These are phyloP conservation scores for Oryza coarctata DNA, from an alignment of 176 grass and related monocot genomes.

Conservation along the genomic window DNA sequence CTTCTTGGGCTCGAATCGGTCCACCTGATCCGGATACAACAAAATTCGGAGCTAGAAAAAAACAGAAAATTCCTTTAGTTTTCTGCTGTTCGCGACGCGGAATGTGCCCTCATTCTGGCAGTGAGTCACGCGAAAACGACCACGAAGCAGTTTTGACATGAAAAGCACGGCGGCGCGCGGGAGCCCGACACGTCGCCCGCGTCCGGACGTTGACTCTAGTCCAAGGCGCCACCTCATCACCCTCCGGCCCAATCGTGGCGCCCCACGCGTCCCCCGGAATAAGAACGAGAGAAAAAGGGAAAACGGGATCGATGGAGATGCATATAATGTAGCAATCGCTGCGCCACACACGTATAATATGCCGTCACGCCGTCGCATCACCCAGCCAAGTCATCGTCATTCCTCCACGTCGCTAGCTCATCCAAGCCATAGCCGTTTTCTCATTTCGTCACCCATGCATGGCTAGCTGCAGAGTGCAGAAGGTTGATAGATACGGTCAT, in stretches of 20 bases:
- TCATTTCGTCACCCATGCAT: no score
- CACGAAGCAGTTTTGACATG: conserved; percentile 30
- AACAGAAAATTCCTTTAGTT: background rate
- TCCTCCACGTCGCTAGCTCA: no score
- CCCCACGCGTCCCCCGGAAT: background rate
- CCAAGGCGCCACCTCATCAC: conserved; percentile 23
- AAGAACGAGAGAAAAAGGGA: background rate
- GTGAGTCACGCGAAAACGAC: conserved; percentile 36
- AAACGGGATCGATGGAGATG: no score
- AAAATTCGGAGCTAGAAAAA: background rate
- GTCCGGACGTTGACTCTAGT: background rate
- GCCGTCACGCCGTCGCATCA: no score
- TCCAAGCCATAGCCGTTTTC: no score
- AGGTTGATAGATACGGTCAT: no score
- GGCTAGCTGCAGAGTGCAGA: no score
- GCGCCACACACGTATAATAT: no score
- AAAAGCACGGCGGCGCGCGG: background rate
- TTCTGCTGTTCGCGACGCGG: background rate
- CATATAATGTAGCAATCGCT: no score
- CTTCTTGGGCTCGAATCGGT: background rate
- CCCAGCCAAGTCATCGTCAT: no score
- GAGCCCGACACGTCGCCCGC: background rate
- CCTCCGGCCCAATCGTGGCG: rapidly evolving
- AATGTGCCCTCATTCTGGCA: background rate
- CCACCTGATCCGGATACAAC: background rate